Evolutionary conservation across 2,329 filamentous ascomycete genomes (phyloP).

Genomic region (Cercospora brassicicola): DNA sequence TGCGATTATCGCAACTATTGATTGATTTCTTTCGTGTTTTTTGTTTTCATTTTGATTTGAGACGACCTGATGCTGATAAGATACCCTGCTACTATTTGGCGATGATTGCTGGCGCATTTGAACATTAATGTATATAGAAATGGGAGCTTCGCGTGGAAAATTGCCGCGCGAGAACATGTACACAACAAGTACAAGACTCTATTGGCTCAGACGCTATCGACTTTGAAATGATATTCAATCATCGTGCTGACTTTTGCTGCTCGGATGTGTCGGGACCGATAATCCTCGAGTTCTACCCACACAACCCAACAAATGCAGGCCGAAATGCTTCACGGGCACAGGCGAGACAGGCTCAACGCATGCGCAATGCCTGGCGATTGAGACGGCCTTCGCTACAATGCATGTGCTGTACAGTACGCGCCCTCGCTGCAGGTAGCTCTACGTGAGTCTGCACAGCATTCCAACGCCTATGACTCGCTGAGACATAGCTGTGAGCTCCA

Average conservation of each 20-base stretch:
- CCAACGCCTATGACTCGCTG: not conserved
- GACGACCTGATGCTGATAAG: constrained; percentile 13
- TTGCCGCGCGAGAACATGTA: not conserved
- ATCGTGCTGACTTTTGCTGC: not conserved
- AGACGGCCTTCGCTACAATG: not conserved
- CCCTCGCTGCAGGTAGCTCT: not conserved
- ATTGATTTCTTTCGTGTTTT: not conserved
- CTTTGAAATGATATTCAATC: not conserved
- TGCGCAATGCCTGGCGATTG: not conserved
- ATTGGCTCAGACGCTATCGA: not conserved
- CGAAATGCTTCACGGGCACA: not conserved
- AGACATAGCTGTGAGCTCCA: not conserved
- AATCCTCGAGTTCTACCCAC: not conserved
- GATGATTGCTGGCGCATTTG: not conserved
- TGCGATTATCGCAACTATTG: constrained; percentile 50
- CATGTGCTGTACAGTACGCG: not conserved
- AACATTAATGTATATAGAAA: not conserved
- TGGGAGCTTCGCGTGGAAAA: not conserved
- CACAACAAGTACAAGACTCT: not conserved
- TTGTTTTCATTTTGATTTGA: not conserved
- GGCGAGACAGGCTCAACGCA: not conserved
- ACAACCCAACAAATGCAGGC: not conserved
- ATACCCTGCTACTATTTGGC: constrained; percentile 10
- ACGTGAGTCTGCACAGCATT: not conserved
- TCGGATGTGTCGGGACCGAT: not conserved